Conservation (phyloP, 345 rosid species). For the Viola odorata region DNA sequence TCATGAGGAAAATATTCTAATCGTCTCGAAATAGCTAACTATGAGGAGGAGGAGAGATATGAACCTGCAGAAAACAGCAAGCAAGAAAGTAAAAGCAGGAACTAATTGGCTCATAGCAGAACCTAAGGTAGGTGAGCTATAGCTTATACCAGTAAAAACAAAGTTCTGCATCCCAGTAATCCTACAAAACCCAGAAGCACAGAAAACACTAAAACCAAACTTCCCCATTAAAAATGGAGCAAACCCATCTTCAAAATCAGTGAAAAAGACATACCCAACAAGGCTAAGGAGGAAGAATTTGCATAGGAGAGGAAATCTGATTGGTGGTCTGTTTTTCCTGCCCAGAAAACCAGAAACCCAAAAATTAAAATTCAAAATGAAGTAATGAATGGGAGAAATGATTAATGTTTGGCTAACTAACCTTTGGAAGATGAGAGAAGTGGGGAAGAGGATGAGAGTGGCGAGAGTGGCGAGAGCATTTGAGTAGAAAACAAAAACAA, state of each 20-base stretch:
- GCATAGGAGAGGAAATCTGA: conserved; percentile 36
- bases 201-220: background rate
- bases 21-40: background rate
- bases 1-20: background rate
- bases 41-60: conserved; percentile 2
- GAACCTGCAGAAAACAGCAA: conserved; percentile 61
- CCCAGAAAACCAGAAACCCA: background rate
- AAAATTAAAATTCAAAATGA: background rate
- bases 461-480: conserved; percentile 45
- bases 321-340: conserved; percentile 35
- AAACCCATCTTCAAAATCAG: conserved; percentile 6
- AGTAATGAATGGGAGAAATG: background rate
- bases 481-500: conserved; percentile 40
- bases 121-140: conserved; percentile 51
- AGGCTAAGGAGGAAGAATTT: conserved; percentile 43
- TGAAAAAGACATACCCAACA: conserved; percentile 29
- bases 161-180: conserved; percentile 47
- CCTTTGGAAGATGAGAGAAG: conserved; percentile 28
- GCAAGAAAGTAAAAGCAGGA: conserved; percentile 53
- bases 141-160: conserved; percentile 40
- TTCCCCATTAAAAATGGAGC: background rate
- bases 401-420: background rate
- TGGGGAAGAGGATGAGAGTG: conserved; percentile 27
- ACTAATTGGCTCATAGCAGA: conserved; percentile 42
- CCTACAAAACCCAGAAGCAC: conserved; percentile 21